These are phyloP conservation scores for Hyparrhenia diplandra DNA, from an alignment of 176 grass and related monocot genomes.

Conservation along the genomic window DNA sequence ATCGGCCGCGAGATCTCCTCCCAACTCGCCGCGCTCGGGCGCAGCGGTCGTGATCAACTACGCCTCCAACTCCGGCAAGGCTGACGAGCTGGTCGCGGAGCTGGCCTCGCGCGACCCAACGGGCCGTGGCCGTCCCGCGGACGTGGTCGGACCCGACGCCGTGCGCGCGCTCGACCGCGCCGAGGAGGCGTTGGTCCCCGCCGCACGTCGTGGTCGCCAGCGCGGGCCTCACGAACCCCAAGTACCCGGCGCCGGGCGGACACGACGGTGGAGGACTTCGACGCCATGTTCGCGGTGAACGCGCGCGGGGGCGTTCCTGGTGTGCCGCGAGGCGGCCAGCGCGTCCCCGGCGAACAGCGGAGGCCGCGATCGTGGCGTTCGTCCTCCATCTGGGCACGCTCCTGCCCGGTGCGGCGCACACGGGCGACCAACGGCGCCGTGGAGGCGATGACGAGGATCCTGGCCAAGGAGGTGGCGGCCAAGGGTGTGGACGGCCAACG, in stretches of 20 bases:
- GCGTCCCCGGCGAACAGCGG: not conserved
- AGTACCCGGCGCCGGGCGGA: not conserved
- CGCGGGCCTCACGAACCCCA: conserved; percentile 30
- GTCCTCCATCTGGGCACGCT: conserved; percentile 42
- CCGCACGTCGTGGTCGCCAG: conserved; percentile 44
- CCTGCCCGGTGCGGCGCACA: conserved; percentile 42
- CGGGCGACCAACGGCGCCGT: conserved; percentile 63
- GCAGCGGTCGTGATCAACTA: conserved; percentile 56
- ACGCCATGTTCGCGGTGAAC: conserved; percentile 57
- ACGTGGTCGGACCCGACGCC: conserved; percentile 11
- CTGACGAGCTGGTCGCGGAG: not conserved
- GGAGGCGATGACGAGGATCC: conserved; percentile 66
- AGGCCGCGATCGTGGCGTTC: conserved; percentile 55
- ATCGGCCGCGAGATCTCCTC: conserved; percentile 49
- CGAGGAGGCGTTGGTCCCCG: conserved; percentile 48
- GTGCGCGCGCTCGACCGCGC: conserved; percentile 44
- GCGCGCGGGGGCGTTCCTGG: conserved; percentile 57
- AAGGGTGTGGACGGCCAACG: conserved; percentile 27
- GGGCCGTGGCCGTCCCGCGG: too few species aligned
- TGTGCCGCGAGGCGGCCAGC: conserved; percentile 54
- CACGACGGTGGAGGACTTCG: conserved; percentile 67
- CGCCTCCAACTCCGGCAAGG: conserved; percentile 37
- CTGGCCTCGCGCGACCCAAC: too few species aligned
- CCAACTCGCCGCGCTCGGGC: conserved; percentile 56
- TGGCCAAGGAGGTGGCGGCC: conserved; percentile 51